Conservation (phyloP, 345 rosid species). For the Fremontodendron californicum region DNA sequence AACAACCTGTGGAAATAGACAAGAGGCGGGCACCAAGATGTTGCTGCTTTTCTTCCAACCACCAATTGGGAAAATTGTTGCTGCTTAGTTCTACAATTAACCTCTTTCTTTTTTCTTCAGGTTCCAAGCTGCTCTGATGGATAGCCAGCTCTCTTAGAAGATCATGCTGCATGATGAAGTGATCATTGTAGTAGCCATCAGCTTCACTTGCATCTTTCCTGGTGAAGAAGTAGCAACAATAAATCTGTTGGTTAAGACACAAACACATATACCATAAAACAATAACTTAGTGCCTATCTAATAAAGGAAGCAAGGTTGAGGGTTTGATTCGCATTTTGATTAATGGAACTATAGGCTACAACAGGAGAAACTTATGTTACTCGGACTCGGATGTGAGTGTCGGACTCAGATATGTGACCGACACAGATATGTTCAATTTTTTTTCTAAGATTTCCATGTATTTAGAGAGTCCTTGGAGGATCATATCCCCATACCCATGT, state of each 20-base stretch:
- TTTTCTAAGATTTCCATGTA: too few relatives aligned
- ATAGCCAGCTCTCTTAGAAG: conserved; percentile 43
- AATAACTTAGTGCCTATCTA: background rate
- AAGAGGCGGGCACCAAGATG: conserved; percentile 26
- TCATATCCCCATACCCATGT: too few relatives aligned
- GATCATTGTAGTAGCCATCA: conserved; percentile 19
- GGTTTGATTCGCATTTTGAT: background rate
- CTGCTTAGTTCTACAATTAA: conserved; percentile 30
- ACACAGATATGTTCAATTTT: too few relatives aligned
- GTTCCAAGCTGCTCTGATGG: conserved; percentile 22
- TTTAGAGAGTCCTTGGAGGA: too few relatives aligned
- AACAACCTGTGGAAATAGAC: conserved; percentile 33
- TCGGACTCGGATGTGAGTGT: too few relatives aligned
- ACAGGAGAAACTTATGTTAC: too few relatives aligned
- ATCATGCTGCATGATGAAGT: conserved; percentile 45
- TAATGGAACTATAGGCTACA: background rate
- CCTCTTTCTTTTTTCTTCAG: conserved; percentile 26
- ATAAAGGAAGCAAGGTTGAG: background rate
- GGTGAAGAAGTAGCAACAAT: conserved; percentile 11
- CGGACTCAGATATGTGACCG: too few relatives aligned
- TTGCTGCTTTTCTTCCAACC: conserved; percentile 22
- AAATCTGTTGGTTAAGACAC: background rate
- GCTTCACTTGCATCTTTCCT: conserved; percentile 38
- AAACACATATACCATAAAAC: background rate
- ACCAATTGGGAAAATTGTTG: conserved; percentile 43